These are phyloP conservation scores for Amaranthus palmeri DNA, from an alignment of 148 eudicot genomes.

Conservation along the genomic window DNA sequence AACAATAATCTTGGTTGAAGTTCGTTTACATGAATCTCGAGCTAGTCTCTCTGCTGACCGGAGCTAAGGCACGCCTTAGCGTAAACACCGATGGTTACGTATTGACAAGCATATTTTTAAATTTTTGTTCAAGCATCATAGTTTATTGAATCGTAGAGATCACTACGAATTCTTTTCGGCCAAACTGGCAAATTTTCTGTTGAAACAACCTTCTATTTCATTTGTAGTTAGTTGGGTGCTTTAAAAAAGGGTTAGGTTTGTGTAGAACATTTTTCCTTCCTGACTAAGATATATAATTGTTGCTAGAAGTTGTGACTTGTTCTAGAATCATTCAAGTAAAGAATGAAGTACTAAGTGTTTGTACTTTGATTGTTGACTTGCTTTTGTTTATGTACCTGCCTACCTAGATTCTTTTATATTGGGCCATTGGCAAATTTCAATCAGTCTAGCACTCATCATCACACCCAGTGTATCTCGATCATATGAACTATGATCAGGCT, in stretches of 20 bases:
- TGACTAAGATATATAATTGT: constrained; percentile 10
- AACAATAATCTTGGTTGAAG: constrained; percentile 36
- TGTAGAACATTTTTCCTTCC: constrained; percentile 13
- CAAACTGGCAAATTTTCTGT: constrained; percentile 3
- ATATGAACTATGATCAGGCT: too few species aligned
- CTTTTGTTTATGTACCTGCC: neutral
- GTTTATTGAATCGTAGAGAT: constrained; percentile 1
- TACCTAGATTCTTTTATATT: too few species aligned
- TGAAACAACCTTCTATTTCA: constrained; percentile 5
- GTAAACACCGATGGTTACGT: neutral
- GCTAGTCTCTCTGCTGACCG: neutral
- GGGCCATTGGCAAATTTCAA: too few species aligned
- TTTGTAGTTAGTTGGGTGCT: neutral
- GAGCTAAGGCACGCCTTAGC: neutral
- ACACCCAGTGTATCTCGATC: too few species aligned
- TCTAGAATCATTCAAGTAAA: neutral
- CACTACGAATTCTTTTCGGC: constrained; percentile 5
- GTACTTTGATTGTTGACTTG: neutral
- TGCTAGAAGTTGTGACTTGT: neutral
- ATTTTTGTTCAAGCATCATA: constrained; percentile 3
- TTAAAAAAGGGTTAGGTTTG: constrained; percentile 2
- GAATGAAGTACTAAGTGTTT: constrained; percentile 5
- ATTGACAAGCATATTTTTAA: constrained; percentile 2
- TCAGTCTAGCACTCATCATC: too few species aligned
- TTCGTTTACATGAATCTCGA: neutral